Percentiles rank a stretch among this genome's conserved stretches.
phyloP scores from a whole-genome alignment of 805 yeast genomes.

The Saccharomycopsis fermentans region DNA sequence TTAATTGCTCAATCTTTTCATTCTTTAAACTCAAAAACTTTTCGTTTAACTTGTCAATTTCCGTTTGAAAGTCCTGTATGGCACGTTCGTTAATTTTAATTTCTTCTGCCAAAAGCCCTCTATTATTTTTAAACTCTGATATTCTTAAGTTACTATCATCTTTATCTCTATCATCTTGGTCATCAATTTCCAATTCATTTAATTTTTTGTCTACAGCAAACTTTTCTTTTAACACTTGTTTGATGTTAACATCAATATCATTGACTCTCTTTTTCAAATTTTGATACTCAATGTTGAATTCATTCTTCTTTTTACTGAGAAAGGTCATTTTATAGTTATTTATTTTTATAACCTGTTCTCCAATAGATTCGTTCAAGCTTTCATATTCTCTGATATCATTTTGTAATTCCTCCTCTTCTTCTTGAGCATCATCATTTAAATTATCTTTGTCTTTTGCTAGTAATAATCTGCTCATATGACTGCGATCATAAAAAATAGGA shows the following conservation, averaged over 20 bases:
- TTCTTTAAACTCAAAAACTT: slow-evolving; percentile 16
- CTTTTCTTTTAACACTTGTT: slow-evolving; percentile 2
- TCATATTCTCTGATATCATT: neutral
- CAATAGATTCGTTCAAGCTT: neutral
- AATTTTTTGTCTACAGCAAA: slow-evolving; percentile 1
- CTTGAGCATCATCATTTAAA: neutral
- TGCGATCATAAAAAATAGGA: slow-evolving; percentile 37
- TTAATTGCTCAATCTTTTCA: slow-evolving; percentile 7
- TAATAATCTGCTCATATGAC: slow-evolving; percentile 16
- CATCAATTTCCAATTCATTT: neutral
- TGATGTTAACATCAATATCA: neutral
- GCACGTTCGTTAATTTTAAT: slow-evolving; percentile 15
- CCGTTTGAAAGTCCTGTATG: slow-evolving; percentile 4
- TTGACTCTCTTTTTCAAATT: neutral
- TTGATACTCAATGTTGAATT: neutral
- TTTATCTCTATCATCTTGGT: slow-evolving; percentile 4
- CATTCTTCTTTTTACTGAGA: neutral
- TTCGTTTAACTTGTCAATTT: slow-evolving; percentile 1
- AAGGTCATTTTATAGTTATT: neutral
- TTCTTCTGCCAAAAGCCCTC: slow-evolving; percentile 13
- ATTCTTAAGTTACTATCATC: slow-evolving; percentile 19
- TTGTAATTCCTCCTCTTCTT: neutral
- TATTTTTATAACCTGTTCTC: neutral
- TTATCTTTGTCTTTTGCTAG: neutral
- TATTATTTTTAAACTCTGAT: slow-evolving; percentile 18